Evolutionary conservation across 768 basidiomycete genomes (phyloP), one percentile per base, ranked within the genome.

Genomic region (Boletus sp.): DNA sequence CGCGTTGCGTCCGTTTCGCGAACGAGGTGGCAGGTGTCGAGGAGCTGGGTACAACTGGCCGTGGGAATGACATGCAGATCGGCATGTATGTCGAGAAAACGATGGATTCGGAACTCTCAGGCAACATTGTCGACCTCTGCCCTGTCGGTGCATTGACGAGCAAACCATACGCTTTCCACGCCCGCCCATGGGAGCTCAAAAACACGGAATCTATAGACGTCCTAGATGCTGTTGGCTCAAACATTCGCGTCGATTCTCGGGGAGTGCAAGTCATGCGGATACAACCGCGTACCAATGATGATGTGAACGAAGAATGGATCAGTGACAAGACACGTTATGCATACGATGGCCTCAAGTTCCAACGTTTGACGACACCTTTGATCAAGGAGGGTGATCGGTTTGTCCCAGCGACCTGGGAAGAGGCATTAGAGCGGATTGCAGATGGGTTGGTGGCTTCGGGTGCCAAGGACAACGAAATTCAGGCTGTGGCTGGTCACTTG

Each of bases 291-390:
- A 90, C 92, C 47, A 98, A 98, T 69, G 97, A 98, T 72, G 91
- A 97, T 61, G 87, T 99, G 59, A 99, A 99, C 71, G 97, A 99
- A 77, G 97, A 99, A 72, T 98, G 97, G 97, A 96, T 99, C 70
- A 93, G 83, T 72, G 97, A 99, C 80, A 99, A 99, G 81, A 94
- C 96, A 2, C 90, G 97, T 53, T 94, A 93, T 71, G 90, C 96
- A 1, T 90, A 94, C 71, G 97, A 99, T 64, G 97, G 97, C 10
- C 81, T 99, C 32, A 85, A 84, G 65, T 96, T 93, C 80, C 97
- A 99, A 71, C 88, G 96, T 21, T 77, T 99, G 64, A 98, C 95
- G 4, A 87, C 87, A 0, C 97, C 97, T 3, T 81, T 98, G 40
- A 75, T 98, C 59, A 90, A 94, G 70, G 78, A 85, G 51, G 95